phyloP scores from a whole-genome alignment of 2,329 filamentous ascomycete genomes.

The Sphaerostilbella broomeana region DNA sequence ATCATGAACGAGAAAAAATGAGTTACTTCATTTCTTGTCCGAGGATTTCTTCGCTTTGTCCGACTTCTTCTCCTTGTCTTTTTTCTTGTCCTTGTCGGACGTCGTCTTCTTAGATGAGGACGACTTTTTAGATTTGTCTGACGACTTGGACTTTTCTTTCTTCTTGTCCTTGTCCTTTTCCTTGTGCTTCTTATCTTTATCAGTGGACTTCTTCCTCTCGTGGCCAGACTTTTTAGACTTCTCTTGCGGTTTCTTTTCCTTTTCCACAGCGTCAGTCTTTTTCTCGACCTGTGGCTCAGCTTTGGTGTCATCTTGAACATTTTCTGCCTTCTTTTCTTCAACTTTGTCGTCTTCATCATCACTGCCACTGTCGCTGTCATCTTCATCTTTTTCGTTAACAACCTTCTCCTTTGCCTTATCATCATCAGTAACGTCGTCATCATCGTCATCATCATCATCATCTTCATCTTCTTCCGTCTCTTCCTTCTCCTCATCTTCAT shows the following conservation, averaged over 20 bases:
- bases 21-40: constrained; percentile 5
- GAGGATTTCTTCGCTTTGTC: constrained; percentile 6
- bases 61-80: constrained; percentile 8
- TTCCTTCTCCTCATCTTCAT: constrained; percentile 10
- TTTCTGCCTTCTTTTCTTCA: constrained; percentile 13
- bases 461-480: constrained; percentile 10
- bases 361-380: constrained; percentile 23
- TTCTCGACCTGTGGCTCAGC: constrained; percentile 1
- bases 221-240: not conserved
- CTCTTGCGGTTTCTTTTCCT: constrained; percentile 3
- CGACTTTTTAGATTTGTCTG: not conserved
- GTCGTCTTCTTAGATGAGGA: constrained; percentile 8
- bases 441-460: constrained; percentile 8
- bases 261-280: constrained; percentile 2
- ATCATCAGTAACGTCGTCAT: not conserved
- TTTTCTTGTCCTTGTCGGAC: constrained; percentile 12
- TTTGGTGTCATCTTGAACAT: constrained; percentile 8
- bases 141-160: constrained; percentile 5
- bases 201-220: constrained; percentile 1
- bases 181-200: constrained; percentile 13
- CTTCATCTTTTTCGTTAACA: constrained; percentile 17
- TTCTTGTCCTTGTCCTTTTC: constrained; percentile 16
- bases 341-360: constrained; percentile 20
- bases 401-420: constrained; percentile 11
- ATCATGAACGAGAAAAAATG: too few relatives aligned